A percentile compares a stretch with the other conserved stretches of the same genome.
Conservation (phyloP, 306 rosid genomes). For the Carpinus viminea region DNA sequence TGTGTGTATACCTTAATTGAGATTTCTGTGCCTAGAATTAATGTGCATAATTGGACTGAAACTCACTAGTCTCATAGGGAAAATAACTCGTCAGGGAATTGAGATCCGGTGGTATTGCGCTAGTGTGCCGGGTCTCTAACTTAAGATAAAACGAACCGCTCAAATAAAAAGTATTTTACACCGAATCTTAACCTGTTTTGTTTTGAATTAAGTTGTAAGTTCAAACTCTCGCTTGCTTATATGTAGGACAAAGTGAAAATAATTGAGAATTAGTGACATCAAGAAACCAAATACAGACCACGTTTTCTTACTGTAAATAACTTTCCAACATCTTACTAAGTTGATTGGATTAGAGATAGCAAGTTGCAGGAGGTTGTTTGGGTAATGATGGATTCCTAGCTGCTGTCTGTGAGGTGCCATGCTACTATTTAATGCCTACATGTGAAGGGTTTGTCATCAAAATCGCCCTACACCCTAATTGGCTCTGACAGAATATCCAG, state of each 20-base stretch:
- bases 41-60: not conserved
- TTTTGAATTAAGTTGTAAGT: no score
- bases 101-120: no score
- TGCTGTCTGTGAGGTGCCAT: not conserved
- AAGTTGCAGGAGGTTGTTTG: not conserved
- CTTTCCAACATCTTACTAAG: not conserved
- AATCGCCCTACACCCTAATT: conserved; percentile 2
- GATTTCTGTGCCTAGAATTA: not conserved
- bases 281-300: no score
- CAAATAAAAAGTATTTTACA: no score
- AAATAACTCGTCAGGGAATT: not conserved
- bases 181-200: no score
- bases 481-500: not conserved
- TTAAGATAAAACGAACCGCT: no score
- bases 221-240: no score
- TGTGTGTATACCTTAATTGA: not conserved
- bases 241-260: no score
- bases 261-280: no score
- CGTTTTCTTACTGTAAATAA: not conserved
- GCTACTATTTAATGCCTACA: conserved; percentile 24
- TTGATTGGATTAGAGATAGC: not conserved
- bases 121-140: no score
- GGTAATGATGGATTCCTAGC: not conserved
- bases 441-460: not conserved
- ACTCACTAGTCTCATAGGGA: not conserved